Evolutionary conservation across 805 yeast species (phyloP).

Genomic region (Saccharomyces paradoxus): DNA sequence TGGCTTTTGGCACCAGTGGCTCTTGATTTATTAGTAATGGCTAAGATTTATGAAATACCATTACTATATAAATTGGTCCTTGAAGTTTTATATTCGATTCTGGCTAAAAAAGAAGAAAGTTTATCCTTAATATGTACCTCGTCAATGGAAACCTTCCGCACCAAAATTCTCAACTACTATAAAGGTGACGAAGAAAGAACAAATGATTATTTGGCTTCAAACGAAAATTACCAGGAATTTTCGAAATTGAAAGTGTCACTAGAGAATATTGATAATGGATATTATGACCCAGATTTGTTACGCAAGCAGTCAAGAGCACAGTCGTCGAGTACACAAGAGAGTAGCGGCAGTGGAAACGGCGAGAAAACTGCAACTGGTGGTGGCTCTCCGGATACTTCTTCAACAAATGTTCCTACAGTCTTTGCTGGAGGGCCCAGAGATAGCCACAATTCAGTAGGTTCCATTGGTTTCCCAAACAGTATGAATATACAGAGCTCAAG

Average conservation of each 20-base stretch:
- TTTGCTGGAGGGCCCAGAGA: conserved; percentile 23
- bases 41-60: conserved; percentile 63
- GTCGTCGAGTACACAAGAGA: conserved; percentile 19
- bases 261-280: conserved; percentile 58
- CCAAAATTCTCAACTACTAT: conserved; percentile 13
- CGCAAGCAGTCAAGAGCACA: conserved; percentile 37
- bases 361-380: not conserved
- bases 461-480: conserved; percentile 12
- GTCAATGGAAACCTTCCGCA: conserved; percentile 18
- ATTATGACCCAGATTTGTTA: conserved; percentile 46
- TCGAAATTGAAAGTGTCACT: conserved; percentile 48
- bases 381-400: not conserved
- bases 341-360: conserved; percentile 18
- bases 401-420: conserved; percentile 12
- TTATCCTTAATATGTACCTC: conserved; percentile 21
- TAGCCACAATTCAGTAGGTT: conserved; percentile 20
- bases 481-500: conserved; percentile 1
- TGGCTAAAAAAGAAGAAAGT: conserved; percentile 58
- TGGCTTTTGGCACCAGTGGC: conserved; percentile 68
- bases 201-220: conserved; percentile 17
- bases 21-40: conserved; percentile 51
- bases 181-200: conserved; percentile 20
- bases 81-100: conserved; percentile 60
- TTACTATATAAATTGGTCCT: conserved; percentile 58
- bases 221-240: conserved; percentile 30